A percentile compares a stretch with the other conserved stretches of the same genome.
These are phyloP conservation scores for Zygosaccharomyces bailii DNA, from an alignment of 805 yeast species.

Conservation along the genomic window DNA sequence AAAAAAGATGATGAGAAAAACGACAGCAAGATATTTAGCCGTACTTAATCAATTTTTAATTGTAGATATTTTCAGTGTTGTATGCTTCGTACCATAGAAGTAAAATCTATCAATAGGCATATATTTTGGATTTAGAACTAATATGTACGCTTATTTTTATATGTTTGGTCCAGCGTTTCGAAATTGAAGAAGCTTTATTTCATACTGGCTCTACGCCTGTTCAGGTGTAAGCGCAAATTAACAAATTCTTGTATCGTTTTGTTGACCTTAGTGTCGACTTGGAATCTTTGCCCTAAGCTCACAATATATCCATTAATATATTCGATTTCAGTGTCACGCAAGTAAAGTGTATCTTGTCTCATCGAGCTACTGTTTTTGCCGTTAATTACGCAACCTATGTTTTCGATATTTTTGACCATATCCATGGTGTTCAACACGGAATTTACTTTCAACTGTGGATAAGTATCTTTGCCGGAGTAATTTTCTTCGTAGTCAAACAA, in stretches of 20 bases:
- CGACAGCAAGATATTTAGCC: not conserved
- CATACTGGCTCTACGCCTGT: slow-evolving; percentile 22
- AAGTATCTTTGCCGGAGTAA: slow-evolving; percentile 19
- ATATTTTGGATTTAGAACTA: no score
- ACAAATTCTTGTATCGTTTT: slow-evolving; percentile 36
- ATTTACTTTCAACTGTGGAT: slow-evolving; percentile 31
- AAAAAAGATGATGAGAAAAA: not conserved
- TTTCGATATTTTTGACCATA: slow-evolving; percentile 38
- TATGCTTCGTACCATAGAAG: no score
- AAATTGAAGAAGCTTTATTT: not conserved
- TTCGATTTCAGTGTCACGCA: slow-evolving; percentile 70
- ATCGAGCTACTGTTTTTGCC: slow-evolving; percentile 52
- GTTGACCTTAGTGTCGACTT: slow-evolving; percentile 35
- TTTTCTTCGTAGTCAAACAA: slow-evolving; percentile 30
- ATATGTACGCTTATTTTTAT: no score
- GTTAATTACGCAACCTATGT: slow-evolving; percentile 45
- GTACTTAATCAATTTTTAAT: not conserved
- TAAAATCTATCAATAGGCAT: no score
- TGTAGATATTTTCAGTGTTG: no score
- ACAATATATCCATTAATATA: slow-evolving; percentile 81
- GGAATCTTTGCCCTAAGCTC: slow-evolving; percentile 46
- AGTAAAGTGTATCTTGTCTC: slow-evolving; percentile 51
- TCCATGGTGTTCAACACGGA: slow-evolving; percentile 33
- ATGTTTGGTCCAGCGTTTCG: no score
- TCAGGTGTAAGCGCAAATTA: slow-evolving; percentile 34